Percentiles rank a stretch among this genome's conserved stretches.
Evolutionary conservation across 2,329 filamentous ascomycete species (phyloP).

Genomic region (Onygenales sp.): DNA sequence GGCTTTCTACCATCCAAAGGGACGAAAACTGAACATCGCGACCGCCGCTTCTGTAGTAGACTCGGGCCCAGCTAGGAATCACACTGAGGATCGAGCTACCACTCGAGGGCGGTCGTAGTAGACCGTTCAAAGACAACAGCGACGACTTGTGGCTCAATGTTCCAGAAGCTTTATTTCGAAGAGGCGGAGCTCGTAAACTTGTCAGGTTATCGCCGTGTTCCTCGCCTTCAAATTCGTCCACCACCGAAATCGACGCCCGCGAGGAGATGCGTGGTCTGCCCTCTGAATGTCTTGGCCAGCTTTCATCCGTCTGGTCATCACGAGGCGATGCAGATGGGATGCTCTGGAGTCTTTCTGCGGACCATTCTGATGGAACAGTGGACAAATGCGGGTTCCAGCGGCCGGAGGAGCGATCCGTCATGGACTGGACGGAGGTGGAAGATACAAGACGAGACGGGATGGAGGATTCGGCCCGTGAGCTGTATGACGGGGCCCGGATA

Average conservation of each 20-base stretch:
- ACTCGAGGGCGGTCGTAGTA: slow-evolving; percentile 32
- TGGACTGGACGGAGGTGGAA: slow-evolving; percentile 19
- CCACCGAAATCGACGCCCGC: slow-evolving; percentile 24
- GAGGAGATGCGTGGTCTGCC: slow-evolving; percentile 13
- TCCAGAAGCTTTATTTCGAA: slow-evolving; percentile 21
- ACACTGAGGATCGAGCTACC: slow-evolving; percentile 35
- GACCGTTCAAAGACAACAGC: slow-evolving; percentile 31
- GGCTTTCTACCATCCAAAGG: slow-evolving; percentile 29
- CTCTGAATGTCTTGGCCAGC: not conserved
- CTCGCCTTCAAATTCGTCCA: slow-evolving; percentile 23
- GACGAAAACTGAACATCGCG: slow-evolving; percentile 35
- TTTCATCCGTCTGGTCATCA: slow-evolving; percentile 8
- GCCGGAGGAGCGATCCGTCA: slow-evolving; percentile 24
- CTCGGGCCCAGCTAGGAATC: slow-evolving; percentile 42
- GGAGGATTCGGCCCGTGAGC: slow-evolving; percentile 32
- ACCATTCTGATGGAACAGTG: slow-evolving; percentile 35
- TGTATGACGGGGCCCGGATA: slow-evolving; percentile 28
- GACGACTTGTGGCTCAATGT: slow-evolving; percentile 33
- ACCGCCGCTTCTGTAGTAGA: slow-evolving; percentile 64
- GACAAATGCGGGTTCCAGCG: slow-evolving; percentile 36
- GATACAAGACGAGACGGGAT: slow-evolving; percentile 13
- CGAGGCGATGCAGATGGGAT: slow-evolving; percentile 14
- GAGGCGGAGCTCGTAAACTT: slow-evolving; percentile 20
- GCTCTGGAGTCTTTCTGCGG: slow-evolving; percentile 23
- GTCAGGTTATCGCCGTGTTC: slow-evolving; percentile 28